Evolutionary conservation across 768 basidiomycete species (phyloP).

Genomic region (Kwoniella newhampshirensis): DNA sequence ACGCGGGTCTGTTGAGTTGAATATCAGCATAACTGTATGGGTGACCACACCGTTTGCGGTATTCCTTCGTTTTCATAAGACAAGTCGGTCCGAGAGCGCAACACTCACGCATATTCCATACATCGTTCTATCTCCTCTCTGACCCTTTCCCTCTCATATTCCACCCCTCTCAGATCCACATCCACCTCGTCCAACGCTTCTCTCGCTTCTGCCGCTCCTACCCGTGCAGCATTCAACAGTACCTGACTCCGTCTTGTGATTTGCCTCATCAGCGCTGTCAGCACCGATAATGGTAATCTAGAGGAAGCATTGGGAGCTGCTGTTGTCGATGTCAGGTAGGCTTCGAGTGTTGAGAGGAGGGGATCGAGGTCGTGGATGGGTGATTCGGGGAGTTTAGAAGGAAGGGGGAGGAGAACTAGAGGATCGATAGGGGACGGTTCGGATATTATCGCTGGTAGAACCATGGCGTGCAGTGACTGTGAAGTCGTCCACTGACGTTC

Average conservation of each 20-base stretch:
- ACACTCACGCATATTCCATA: slow-evolving; percentile 43
- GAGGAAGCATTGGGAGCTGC: not conserved
- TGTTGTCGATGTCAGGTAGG: slow-evolving; percentile 5
- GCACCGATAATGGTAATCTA: slow-evolving; percentile 12
- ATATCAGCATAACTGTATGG: no score
- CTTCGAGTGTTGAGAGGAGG: slow-evolving; percentile 22
- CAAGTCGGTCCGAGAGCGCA: not conserved
- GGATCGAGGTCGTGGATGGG: slow-evolving; percentile 25
- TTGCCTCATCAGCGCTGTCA: slow-evolving; percentile 35
- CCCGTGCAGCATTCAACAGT: slow-evolving; percentile 38
- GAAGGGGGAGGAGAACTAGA: slow-evolving; percentile 39
- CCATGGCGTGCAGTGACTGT: slow-evolving; percentile 34
- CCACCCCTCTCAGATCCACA: slow-evolving; percentile 32
- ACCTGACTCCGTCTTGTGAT: slow-evolving; percentile 34
- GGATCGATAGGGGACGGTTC: slow-evolving; percentile 34
- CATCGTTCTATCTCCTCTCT: slow-evolving; percentile 42
- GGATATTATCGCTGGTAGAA: slow-evolving; percentile 29
- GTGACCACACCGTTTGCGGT: no score
- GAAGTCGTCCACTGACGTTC: no score
- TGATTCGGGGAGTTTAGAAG: slow-evolving; percentile 23
- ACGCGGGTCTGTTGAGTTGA: slow-evolving; percentile 30
- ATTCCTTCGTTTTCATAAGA: no score
- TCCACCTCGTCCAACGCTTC: slow-evolving; percentile 34
- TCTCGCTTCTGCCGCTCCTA: slow-evolving; percentile 27
- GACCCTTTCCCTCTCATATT: slow-evolving; percentile 39